phyloP scores from a whole-genome alignment of 371 early-diverging fungal genomes.

The Lichtheimia ornata region DNA sequence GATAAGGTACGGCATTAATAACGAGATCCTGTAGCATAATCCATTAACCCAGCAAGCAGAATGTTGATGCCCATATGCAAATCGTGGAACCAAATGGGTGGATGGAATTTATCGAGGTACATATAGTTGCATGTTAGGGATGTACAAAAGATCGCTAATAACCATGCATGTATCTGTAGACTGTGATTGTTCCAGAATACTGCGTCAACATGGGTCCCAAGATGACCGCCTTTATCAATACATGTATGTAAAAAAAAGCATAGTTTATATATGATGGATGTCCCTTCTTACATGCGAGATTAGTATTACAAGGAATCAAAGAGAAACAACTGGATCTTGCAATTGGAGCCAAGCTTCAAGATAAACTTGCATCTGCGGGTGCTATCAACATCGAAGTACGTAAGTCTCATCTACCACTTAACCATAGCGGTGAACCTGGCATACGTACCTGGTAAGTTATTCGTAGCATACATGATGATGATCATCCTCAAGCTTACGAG shows the following conservation, averaged over 20 bases:
- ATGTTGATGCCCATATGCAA: slow-evolving; percentile 10
- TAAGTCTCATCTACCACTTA: slow-evolving; percentile 19
- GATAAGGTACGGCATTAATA: slow-evolving; percentile 15
- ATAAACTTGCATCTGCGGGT: neutral
- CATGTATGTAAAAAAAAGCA: neutral
- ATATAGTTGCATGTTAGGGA: neutral
- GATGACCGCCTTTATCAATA: neutral
- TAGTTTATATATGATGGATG: neutral
- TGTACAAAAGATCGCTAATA: neutral
- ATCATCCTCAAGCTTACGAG: neutral
- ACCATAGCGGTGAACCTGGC: slow-evolving; percentile 14
- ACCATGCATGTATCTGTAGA: neutral
- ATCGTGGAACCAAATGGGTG: slow-evolving; percentile 23
- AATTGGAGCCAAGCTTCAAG: neutral
- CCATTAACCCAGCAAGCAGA: slow-evolving; percentile 3
- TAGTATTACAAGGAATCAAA: neutral
- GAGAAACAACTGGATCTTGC: slow-evolving; percentile 9
- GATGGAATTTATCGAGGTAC: slow-evolving; percentile 24
- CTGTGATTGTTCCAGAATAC: neutral
- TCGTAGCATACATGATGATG: too few relatives aligned
- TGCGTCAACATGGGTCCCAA: slow-evolving; percentile 3
- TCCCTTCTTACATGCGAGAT: neutral
- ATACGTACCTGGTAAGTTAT: slow-evolving; percentile 6
- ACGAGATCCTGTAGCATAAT: neutral
- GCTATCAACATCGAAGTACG: neutral